phyloP scores from a whole-genome alignment of 106 monocot genomes.

The Acorus calamus region DNA sequence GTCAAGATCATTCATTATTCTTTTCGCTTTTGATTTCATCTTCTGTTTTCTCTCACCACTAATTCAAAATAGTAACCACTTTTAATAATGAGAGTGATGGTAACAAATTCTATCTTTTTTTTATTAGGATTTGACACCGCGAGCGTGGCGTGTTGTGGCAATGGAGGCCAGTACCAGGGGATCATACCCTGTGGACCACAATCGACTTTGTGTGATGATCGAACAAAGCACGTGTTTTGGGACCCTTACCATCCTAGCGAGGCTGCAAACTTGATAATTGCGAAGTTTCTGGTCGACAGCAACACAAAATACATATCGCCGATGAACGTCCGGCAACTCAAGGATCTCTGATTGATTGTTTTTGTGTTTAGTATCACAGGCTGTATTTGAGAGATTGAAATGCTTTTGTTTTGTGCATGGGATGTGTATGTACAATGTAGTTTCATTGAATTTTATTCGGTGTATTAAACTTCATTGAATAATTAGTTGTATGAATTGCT shows the following conservation, averaged over 20 bases:
- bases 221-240: slow-evolving; percentile 64
- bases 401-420: too few species aligned
- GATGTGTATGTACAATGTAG: too few species aligned
- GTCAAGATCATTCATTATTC: background rate
- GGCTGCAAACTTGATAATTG: slow-evolving; percentile 58
- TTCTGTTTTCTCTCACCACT: background rate
- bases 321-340: slow-evolving; percentile 49
- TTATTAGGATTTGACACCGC: slow-evolving; percentile 57
- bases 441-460: too few species aligned
- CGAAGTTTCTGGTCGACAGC: slow-evolving; percentile 58
- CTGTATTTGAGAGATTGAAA: too few species aligned
- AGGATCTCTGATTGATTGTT: slow-evolving; percentile 4
- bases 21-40: background rate
- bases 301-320: slow-evolving; percentile 67
- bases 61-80: too few species aligned
- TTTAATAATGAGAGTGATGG: too few species aligned
- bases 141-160: slow-evolving; percentile 63
- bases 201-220: slow-evolving; percentile 49
- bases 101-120: too few species aligned
- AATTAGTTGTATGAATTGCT: too few species aligned
- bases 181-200: slow-evolving; percentile 69
- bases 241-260: slow-evolving; percentile 92
- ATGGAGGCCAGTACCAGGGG: slow-evolving; percentile 59
- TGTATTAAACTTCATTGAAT: too few species aligned
- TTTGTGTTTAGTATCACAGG: too few species aligned